phyloP scores from a whole-genome alignment of 2,329 filamentous ascomycete species.

The Elsinoe fawcettii region DNA sequence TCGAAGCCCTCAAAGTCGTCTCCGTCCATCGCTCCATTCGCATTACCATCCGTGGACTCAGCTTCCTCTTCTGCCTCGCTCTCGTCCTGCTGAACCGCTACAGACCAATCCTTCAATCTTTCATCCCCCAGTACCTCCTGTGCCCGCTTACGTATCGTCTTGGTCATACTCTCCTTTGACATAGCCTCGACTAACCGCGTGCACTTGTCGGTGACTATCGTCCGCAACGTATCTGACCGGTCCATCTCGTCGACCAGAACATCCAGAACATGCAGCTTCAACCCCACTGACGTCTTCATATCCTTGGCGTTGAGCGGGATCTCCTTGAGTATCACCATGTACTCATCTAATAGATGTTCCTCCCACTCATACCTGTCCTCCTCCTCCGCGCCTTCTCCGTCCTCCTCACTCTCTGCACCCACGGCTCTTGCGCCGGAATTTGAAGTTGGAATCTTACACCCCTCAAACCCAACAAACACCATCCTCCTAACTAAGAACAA shows the following conservation, averaged over 20 bases:
- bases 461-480: slow-evolving; percentile 60
- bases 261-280: slow-evolving; percentile 81
- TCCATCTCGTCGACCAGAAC: slow-evolving; percentile 88
- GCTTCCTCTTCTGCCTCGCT: slow-evolving; percentile 33
- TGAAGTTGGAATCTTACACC: slow-evolving; percentile 29
- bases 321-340: slow-evolving; percentile 42
- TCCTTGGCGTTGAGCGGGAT: slow-evolving; percentile 41
- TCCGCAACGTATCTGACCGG: slow-evolving; percentile 50
- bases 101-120: slow-evolving; percentile 57
- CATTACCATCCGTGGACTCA: slow-evolving; percentile 33
- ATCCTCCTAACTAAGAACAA: slow-evolving; percentile 74
- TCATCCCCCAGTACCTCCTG: slow-evolving; percentile 66
- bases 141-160: slow-evolving; percentile 62
- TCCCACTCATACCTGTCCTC: slow-evolving; percentile 30
- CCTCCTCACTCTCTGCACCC: slow-evolving; percentile 33
- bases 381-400: slow-evolving; percentile 25
- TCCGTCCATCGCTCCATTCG: slow-evolving; percentile 36
- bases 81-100: neutral
- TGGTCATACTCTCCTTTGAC: slow-evolving; percentile 53
- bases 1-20: slow-evolving; percentile 64
- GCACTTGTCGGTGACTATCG: slow-evolving; percentile 41
- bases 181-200: slow-evolving; percentile 51
- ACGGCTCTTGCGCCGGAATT: slow-evolving; percentile 34
- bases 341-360: neutral
- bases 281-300: slow-evolving; percentile 65